Percentiles rank a stretch among this genome's conserved stretches.
Conservation (phyloP, 2,329 filamentous ascomycete genomes). For the Fusarium odoratissimum region DNA sequence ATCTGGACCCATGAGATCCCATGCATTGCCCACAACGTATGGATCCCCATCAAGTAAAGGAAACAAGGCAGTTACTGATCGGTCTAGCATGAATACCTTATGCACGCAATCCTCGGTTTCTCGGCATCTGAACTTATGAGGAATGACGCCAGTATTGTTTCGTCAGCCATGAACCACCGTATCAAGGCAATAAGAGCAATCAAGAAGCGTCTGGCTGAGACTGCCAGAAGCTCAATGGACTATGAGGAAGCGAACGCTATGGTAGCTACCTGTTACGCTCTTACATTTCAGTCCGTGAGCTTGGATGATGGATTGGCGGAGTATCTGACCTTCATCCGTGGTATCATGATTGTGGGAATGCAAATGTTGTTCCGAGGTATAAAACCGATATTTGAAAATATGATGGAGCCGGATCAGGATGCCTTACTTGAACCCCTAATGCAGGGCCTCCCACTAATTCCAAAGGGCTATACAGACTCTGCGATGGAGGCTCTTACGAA, state of each 20-base stretch:
- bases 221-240: conserved; percentile 53
- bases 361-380: conserved; percentile 64
- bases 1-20: conserved; percentile 76
- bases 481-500: conserved; percentile 57
- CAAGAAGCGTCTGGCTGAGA: conserved; percentile 63
- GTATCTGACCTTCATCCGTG: conserved; percentile 70
- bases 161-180: conserved; percentile 72
- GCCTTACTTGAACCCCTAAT: conserved; percentile 59
- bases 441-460: conserved; percentile 58
- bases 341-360: conserved; percentile 65
- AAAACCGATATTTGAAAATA: conserved; percentile 62
- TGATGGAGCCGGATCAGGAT: conserved; percentile 56
- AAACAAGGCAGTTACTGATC: conserved; percentile 6
- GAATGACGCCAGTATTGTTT: conserved; percentile 62
- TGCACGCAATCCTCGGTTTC: conserved; percentile 77
- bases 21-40: conserved; percentile 73
- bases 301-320: conserved; percentile 70
- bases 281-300: conserved; percentile 68
- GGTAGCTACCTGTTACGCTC: conserved; percentile 68
- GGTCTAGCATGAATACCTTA: conserved; percentile 70
- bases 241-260: conserved; percentile 69
- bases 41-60: conserved; percentile 31
- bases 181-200: conserved; percentile 73
- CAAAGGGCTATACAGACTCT: conserved; percentile 58
- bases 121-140: conserved; percentile 73